Conservation (phyloP, 2,329 filamentous ascomycete genomes). For the Fusarium oligoseptatum region DNA sequence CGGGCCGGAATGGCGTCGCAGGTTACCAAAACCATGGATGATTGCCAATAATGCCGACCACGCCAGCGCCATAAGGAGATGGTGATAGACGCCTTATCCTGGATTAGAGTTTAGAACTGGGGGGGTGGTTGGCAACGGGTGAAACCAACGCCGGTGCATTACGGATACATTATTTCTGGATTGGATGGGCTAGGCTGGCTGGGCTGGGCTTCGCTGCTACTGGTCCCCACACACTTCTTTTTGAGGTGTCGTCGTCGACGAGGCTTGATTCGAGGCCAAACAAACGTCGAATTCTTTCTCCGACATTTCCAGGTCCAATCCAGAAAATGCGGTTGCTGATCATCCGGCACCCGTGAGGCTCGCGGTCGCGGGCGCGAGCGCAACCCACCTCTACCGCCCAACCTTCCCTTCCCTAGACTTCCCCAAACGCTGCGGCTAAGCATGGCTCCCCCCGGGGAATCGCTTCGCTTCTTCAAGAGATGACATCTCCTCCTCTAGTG, state of each 20-base stretch:
- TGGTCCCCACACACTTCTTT: conserved; percentile 22
- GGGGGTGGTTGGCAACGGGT: conserved; percentile 30
- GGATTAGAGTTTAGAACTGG: conserved; percentile 39
- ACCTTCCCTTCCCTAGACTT: not conserved
- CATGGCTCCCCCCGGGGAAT: conserved; percentile 26
- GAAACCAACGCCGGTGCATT: conserved; percentile 23
- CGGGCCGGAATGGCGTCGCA: conserved; percentile 9
- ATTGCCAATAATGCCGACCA: conserved; percentile 15
- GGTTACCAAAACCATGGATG: conserved; percentile 22
- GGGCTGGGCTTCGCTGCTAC: not conserved
- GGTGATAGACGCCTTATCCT: conserved; percentile 21
- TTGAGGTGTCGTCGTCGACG: not conserved
- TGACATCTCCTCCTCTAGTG: conserved; percentile 13
- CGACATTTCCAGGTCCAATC: conserved; percentile 32
- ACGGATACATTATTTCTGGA: conserved; percentile 2
- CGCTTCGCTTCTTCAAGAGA: not conserved
- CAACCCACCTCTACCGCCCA: conserved; percentile 13
- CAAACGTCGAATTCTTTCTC: conserved; percentile 31
- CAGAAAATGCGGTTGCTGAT: conserved; percentile 30
- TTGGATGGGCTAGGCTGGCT: not conserved
- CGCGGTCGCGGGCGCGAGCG: conserved; percentile 4
- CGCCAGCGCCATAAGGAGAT: conserved; percentile 25
- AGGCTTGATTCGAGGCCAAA: conserved; percentile 31
- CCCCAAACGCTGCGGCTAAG: conserved; percentile 23
- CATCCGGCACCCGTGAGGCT: conserved; percentile 29